phyloP scores from a whole-genome alignment of 129 eudicot species.

The Smallanthus sonchifolius region DNA sequence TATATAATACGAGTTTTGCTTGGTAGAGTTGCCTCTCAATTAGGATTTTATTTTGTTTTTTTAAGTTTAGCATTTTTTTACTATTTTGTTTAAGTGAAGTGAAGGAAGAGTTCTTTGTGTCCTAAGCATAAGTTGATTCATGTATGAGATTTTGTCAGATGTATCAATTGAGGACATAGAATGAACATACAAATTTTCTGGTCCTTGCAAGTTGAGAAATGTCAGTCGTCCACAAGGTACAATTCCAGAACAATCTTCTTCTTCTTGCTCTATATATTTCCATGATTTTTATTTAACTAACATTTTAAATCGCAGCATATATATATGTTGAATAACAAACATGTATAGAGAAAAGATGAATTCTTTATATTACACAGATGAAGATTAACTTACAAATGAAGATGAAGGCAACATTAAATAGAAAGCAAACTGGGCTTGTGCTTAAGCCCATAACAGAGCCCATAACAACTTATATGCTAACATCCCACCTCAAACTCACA shows the following conservation, averaged over 20 bases:
- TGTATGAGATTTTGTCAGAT: slow-evolving; percentile 86
- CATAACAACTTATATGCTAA: too few species aligned
- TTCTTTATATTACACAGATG: too few species aligned
- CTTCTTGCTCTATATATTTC: background rate
- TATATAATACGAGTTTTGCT: too few species aligned
- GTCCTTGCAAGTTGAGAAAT: slow-evolving; percentile 61
- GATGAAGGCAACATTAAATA: too few species aligned
- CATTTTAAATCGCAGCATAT: background rate
- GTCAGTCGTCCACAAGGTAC: slow-evolving; percentile 76
- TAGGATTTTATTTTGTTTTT: too few species aligned
- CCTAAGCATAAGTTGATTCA: background rate
- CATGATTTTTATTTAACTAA: background rate
- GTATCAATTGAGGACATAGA: slow-evolving; percentile 72
- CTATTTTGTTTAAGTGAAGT: background rate
- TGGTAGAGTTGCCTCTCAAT: too few species aligned
- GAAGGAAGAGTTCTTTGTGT: background rate
- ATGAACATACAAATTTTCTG: slow-evolving; percentile 43
- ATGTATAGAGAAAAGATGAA: too few species aligned
- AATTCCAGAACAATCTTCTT: slow-evolving; percentile 6
- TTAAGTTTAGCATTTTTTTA: background rate
- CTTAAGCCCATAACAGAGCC: too few species aligned
- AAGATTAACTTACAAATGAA: too few species aligned
- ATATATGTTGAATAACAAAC: too few species aligned
- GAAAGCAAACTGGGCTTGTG: too few species aligned
- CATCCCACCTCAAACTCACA: too few species aligned